A percentile compares a stretch with the other conserved stretches of the same genome.
Conservation (phyloP, 768 basidiomycete genomes). For the Lactarius evosmus region DNA sequence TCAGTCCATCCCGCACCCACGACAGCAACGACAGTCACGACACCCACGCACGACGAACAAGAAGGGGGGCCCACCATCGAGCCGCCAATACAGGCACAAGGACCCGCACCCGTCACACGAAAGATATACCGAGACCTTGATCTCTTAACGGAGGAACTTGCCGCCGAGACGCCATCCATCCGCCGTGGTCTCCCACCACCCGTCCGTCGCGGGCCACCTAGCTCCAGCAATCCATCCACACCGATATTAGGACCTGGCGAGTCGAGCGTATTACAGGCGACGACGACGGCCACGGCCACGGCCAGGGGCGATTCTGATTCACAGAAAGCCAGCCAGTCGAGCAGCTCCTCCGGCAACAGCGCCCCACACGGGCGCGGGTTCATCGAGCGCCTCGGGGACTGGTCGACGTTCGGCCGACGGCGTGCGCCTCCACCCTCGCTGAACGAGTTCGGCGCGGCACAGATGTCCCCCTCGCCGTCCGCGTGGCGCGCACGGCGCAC, state of each 20-base stretch:
- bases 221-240: slow-evolving; percentile 5
- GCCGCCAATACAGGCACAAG: slow-evolving; percentile 13
- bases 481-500: slow-evolving; percentile 25
- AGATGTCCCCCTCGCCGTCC: slow-evolving; percentile 22
- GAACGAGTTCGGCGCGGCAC: slow-evolving; percentile 26
- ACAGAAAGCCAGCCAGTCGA: slow-evolving; percentile 11
- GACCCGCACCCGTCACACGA: slow-evolving; percentile 28
- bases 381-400: slow-evolving; percentile 31
- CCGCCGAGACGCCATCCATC: background rate
- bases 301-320: slow-evolving; percentile 9
- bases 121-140: slow-evolving; percentile 43
- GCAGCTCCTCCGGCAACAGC: slow-evolving; percentile 5
- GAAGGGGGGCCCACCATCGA: background rate
- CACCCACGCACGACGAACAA: slow-evolving; percentile 5
- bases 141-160: slow-evolving; percentile 34
- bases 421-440: slow-evolving; percentile 25
- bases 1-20: slow-evolving; percentile 17
- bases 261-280: background rate
- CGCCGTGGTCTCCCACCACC: slow-evolving; percentile 21
- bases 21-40: slow-evolving; percentile 20
- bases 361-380: slow-evolving; percentile 12
- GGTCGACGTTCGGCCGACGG: slow-evolving; percentile 39
- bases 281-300: background rate
- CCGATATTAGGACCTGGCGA: background rate
- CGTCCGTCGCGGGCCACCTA: slow-evolving; percentile 13